Evolutionary conservation across 495 filamentous ascomycete species (phyloP), one percentile per base, ranked within the genome.

Genomic region (Aspergillus leporis): DNA sequence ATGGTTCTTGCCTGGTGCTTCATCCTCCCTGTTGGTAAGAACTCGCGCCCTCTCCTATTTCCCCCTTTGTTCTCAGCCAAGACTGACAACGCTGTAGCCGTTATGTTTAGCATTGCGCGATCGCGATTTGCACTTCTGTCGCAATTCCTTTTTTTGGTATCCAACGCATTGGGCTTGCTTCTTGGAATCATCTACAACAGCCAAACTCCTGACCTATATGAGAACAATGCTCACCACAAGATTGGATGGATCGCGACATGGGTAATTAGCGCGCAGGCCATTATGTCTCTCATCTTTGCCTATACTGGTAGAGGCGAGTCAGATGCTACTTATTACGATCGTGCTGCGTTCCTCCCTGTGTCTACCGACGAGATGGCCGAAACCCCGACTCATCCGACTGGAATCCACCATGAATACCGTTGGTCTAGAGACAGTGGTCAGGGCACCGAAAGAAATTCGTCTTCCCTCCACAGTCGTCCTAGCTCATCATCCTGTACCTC

Each of bases 361-460:
- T 85, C 89, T 5, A 85, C 81, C 0, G 82, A 87, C 53, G 85
- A 85, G 50, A 86, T 89, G 77, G 85, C 78, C 40, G 80, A 85
- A 63, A 84, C 87, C 63, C 74, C 84, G 52, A 78, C 77, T 36
- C 79, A 81, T 53, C 70, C 75, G 7, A 69, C 69, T 36, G 72
- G 70, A 36, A 57, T 70, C 16, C 67, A 72, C 36, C 70, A 81
- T 55, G 72, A 72, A 13, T 82, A 85, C 65, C 85, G 91, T 40
- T 89, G 83, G 73, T 96, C 91, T 5, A 79, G 87, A 51, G 94
- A 97, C 70, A 97, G 93, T 58, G 92, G 91, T 3, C 93, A 96
- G 61, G 92, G 92, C 16, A 92, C 90, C 0, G 91, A 94, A 63
- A 83, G 83, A 3, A 82, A 83, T 53, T 83, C 88, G 4, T 84